Evolutionary conservation across 2,329 filamentous ascomycete species (phyloP), one percentile per base, ranked within the genome.

Genomic region (Aspergillus unguis): DNA sequence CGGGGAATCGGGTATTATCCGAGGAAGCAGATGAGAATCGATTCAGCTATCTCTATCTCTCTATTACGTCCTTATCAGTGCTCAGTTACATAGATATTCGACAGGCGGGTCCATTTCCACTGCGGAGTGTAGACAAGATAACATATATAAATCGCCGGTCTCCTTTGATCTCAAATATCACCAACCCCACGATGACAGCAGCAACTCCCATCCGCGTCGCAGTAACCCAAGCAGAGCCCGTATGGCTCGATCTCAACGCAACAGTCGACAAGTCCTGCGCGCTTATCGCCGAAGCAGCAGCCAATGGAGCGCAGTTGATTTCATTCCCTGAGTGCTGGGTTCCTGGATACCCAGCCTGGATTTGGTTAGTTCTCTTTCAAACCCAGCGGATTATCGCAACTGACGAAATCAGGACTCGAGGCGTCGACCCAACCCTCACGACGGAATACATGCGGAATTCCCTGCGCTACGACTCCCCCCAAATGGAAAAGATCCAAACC

Each of bases 231-330:
- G 76, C 78, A 5, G 83, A 85, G 64, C 81, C 83, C 0, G 75
- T 72, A 1, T 86, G 82, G 82, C 72, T 86, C 6, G 79, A 86
- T 59, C 74, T 86, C 2, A 69, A 76, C 6, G 77, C 65, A 0
- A 73, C 76, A 2, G 77, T 85, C 1, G 63, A 74, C 1, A 86
- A 86, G 63, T 84, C 83, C 6, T 79, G 80, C 58, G 62, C 67
- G 0, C 71, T 85, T 46, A 85, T 86, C 57, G 66, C 73, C 35
- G 77, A 82, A 58, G 84, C 84, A 1, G 78, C 78, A 1, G 57
- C 66, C 4, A 76, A 79, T 40, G 79, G 77, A 1, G 80, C 80
- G 2, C 74, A 82, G 52, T 67, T 86, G 2, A 64, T 86, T 3
- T 73, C 76, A 0, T 83, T 83, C 48, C 77, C 80, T 0, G 79